Conservation (phyloP, 495 filamentous ascomycete species). For the Penicillium malachiteum region DNA sequence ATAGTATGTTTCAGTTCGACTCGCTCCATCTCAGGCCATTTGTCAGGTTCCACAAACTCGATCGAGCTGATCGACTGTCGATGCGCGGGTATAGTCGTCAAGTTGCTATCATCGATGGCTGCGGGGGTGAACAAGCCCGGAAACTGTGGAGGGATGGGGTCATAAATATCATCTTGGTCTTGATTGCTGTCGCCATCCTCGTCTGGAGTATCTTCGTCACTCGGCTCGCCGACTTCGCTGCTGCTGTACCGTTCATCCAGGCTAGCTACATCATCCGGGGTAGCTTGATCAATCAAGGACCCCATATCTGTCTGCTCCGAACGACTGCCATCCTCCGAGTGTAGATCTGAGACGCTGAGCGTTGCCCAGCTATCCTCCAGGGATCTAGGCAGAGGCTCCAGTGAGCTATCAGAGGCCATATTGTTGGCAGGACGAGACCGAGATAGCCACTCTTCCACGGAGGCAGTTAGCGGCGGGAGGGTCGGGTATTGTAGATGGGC, state of each 20-base stretch:
- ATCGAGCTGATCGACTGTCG: slow-evolving; percentile 47
- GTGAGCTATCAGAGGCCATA: slow-evolving; percentile 37
- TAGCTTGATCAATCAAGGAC: slow-evolving; percentile 46
- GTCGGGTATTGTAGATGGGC: slow-evolving; percentile 46
- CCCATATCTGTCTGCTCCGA: slow-evolving; percentile 47
- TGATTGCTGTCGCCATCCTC: not conserved
- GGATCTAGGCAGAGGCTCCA: slow-evolving; percentile 27
- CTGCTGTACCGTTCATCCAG: slow-evolving; percentile 44
- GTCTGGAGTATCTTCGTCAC: slow-evolving; percentile 18
- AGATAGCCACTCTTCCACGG: slow-evolving; percentile 50
- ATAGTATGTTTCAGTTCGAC: slow-evolving; percentile 65
- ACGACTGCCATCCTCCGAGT: slow-evolving; percentile 45
- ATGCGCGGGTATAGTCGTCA: slow-evolving; percentile 42
- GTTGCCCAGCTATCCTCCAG: slow-evolving; percentile 51
- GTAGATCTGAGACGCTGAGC: slow-evolving; percentile 44
- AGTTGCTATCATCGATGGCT: slow-evolving; percentile 43
- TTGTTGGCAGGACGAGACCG: slow-evolving; percentile 44
- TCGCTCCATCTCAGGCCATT: slow-evolving; percentile 48
- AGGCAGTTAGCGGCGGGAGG: slow-evolving; percentile 43
- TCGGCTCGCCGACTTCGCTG: slow-evolving; percentile 28
- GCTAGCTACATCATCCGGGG: slow-evolving; percentile 48
- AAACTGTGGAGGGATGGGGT: slow-evolving; percentile 41
- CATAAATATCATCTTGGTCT: slow-evolving; percentile 27
- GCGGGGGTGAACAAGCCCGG: slow-evolving; percentile 39
- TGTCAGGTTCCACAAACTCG: slow-evolving; percentile 60